These are phyloP conservation scores for Teunomyces pallodes DNA, from an alignment of 805 yeast species.

Conservation along the genomic window DNA sequence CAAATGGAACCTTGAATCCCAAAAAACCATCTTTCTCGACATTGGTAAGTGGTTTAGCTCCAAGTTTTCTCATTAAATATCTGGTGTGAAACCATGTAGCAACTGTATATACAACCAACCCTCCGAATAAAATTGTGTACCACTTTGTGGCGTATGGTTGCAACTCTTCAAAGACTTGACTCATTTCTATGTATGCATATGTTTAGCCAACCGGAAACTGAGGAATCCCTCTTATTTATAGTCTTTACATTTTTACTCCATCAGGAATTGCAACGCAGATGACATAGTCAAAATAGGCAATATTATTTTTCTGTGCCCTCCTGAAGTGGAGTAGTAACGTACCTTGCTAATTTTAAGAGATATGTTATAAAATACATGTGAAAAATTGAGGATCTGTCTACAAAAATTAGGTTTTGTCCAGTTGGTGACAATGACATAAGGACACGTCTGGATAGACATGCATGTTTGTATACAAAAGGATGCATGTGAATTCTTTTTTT, in stretches of 20 bases:
- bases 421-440: too few relatives aligned
- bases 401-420: neutral
- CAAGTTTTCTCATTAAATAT: conserved; percentile 4
- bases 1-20: conserved; percentile 18
- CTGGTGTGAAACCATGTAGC: neutral
- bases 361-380: neutral
- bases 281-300: conserved; percentile 1
- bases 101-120: neutral
- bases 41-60: conserved; percentile 10
- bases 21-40: conserved; percentile 8
- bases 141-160: conserved; percentile 3
- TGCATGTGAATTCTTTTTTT: neutral
- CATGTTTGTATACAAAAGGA: neutral
- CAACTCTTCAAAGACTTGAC: neutral
- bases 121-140: conserved; percentile 2
- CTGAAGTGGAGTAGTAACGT: neutral
- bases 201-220: neutral
- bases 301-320: neutral
- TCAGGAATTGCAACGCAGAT: neutral
- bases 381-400: neutral
- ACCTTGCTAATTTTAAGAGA: neutral
- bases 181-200: neutral
- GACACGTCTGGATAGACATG: too few relatives aligned
- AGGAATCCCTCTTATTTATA: neutral
- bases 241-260: neutral